These are phyloP conservation scores for Lactuca saligna DNA, from an alignment of 129 eudicot genomes.

Conservation along the genomic window DNA sequence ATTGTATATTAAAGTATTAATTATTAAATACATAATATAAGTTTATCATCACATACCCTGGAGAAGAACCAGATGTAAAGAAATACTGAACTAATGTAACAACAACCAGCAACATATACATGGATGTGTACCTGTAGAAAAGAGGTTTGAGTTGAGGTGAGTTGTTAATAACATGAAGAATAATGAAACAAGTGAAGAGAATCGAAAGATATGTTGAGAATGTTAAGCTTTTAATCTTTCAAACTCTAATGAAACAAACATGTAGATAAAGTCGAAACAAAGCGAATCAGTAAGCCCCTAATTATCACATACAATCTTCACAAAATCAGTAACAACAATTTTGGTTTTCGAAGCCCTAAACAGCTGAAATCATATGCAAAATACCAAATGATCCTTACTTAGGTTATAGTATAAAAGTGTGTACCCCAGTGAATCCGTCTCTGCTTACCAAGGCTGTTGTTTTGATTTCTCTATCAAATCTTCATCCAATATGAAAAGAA, in stretches of 20 bases:
- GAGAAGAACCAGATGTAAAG: constrained; percentile 83
- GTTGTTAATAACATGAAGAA: background rate
- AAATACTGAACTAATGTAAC: constrained; percentile 82
- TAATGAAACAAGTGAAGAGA: background rate
- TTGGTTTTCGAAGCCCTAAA: background rate
- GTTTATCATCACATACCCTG: constrained; percentile 60
- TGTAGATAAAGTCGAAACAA: background rate
- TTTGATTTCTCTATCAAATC: constrained; percentile 45
- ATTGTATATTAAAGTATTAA: background rate
- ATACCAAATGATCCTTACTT: background rate
- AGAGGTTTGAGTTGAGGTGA: background rate
- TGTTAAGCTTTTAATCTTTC: background rate
- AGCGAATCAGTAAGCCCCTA: background rate
- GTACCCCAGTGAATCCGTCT: constrained; percentile 8
- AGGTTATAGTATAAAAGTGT: constrained; percentile 6
- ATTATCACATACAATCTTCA: background rate
- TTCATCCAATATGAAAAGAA: constrained; percentile 45
- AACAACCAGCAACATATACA: constrained; percentile 61
- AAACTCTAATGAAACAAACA: constrained; percentile 1
- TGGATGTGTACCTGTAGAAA: constrained; percentile 53
- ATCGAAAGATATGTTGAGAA: background rate
- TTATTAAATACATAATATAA: background rate
- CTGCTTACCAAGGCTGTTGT: constrained; percentile 60
- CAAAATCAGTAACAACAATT: background rate
- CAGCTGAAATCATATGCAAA: background rate